Conservation (phyloP, 1,139 yeast genomes). For the Torulaspora pretoriensis region DNA sequence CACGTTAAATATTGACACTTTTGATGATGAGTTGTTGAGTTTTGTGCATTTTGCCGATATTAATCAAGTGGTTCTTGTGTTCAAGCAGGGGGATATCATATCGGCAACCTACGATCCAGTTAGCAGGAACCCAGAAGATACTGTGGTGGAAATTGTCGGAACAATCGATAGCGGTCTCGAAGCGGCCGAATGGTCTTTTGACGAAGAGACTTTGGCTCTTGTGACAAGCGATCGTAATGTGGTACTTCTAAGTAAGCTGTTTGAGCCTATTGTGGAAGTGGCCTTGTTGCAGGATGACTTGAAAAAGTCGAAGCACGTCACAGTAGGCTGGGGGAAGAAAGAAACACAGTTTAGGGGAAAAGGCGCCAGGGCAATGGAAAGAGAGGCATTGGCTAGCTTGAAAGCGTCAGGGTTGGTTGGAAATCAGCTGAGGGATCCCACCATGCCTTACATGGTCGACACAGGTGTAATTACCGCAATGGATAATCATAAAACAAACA, state of each 20-base stretch:
- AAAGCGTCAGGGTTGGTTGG: conserved; percentile 69
- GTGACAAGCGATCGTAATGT: conserved; percentile 61
- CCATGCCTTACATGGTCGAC: conserved; percentile 72
- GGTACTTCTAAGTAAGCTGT: conserved; percentile 64
- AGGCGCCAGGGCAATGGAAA: conserved; percentile 80
- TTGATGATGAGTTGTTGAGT: conserved; percentile 41
- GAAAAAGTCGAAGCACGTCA: conserved; percentile 73
- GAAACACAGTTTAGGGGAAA: conserved; percentile 96
- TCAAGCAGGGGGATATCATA: conserved; percentile 65
- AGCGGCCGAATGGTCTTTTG: conserved; percentile 86
- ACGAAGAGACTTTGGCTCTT: conserved; percentile 77
- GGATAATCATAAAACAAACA: conserved; percentile 45
- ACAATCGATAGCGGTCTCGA: conserved; percentile 71
- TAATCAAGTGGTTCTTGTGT: conserved; percentile 56
- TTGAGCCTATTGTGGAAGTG: conserved; percentile 76
- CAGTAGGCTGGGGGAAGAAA: conserved; percentile 98
- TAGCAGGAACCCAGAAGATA: conserved; percentile 46
- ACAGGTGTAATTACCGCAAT: conserved; percentile 56
- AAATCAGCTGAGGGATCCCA: conserved; percentile 76
- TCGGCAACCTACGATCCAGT: conserved; percentile 56
- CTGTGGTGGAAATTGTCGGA: conserved; percentile 73
- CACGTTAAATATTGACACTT: conserved; percentile 46
- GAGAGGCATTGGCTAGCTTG: conserved; percentile 48
- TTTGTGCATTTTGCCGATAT: conserved; percentile 65
- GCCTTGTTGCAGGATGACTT: conserved; percentile 59